phyloP scores from a whole-genome alignment of 1,284 basidiomycete genomes.

The Sutorius eximius region DNA sequence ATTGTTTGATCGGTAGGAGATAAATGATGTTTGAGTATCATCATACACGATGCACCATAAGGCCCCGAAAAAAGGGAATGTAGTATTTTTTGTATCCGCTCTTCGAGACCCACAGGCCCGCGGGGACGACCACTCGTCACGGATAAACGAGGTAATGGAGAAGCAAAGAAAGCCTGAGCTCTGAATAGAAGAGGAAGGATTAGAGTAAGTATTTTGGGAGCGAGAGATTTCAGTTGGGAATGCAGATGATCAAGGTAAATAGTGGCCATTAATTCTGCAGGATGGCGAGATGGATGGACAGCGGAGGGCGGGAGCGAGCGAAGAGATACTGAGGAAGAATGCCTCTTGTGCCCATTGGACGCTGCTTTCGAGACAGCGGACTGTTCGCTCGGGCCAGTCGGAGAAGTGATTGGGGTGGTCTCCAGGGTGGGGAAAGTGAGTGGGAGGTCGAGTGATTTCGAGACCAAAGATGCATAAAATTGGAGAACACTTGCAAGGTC shows the following conservation, averaged over 20 bases:
- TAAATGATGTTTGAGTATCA: slow-evolving; percentile 54
- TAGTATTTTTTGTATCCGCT: slow-evolving; percentile 55
- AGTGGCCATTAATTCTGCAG: slow-evolving; percentile 58
- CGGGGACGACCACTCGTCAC: slow-evolving; percentile 41
- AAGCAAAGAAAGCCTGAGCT: slow-evolving; percentile 58
- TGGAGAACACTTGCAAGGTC: slow-evolving; percentile 52
- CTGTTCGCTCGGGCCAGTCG: slow-evolving; percentile 29
- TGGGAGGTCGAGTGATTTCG: slow-evolving; percentile 48
- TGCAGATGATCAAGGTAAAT: slow-evolving; percentile 66
- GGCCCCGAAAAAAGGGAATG: slow-evolving; percentile 60
- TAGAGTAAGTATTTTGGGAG: slow-evolving; percentile 49
- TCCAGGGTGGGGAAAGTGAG: slow-evolving; percentile 25
- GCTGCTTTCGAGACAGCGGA: slow-evolving; percentile 27
- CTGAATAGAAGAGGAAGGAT: slow-evolving; percentile 74
- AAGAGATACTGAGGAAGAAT: slow-evolving; percentile 38
- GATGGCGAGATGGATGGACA: slow-evolving; percentile 38
- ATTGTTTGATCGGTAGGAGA: slow-evolving; percentile 29
- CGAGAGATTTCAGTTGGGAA: slow-evolving; percentile 56
- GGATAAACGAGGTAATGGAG: slow-evolving; percentile 64
- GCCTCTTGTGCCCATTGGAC: slow-evolving; percentile 51
- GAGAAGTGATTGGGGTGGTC: slow-evolving; percentile 27
- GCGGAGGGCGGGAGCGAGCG: slow-evolving; percentile 24
- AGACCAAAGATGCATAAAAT: slow-evolving; percentile 60
- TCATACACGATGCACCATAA: slow-evolving; percentile 62
- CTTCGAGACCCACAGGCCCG: slow-evolving; percentile 48